Conservation (phyloP, 805 yeast species). For the Priceomyces haplophilus region DNA sequence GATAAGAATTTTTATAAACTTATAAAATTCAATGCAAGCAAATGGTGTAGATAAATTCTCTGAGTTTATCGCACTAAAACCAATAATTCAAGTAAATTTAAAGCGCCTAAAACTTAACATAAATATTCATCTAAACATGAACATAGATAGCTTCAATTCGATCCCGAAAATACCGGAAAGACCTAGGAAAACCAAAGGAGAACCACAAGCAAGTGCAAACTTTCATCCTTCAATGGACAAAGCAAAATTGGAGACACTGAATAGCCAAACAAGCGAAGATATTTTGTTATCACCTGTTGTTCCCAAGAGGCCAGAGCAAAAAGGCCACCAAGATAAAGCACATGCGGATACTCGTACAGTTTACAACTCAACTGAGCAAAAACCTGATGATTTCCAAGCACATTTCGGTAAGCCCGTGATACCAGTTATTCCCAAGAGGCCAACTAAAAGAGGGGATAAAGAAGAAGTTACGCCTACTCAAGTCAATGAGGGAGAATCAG, state of each 20-base stretch:
- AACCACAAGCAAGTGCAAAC: not conserved
- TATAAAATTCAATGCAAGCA: not conserved
- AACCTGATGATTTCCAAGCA: not conserved
- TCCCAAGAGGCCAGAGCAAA: slow-evolving; percentile 15
- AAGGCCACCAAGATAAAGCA: slow-evolving; percentile 1
- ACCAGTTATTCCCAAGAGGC: slow-evolving; percentile 11
- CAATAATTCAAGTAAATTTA: not conserved
- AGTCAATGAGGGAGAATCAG: not conserved
- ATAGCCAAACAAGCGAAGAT: not conserved
- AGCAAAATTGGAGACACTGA: not conserved
- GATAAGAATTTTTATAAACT: not conserved
- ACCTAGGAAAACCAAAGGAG: slow-evolving; percentile 7
- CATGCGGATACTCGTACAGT: too few relatives aligned
- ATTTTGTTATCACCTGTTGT: slow-evolving; percentile 8
- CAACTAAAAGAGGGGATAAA: slow-evolving; percentile 1
- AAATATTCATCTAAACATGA: not conserved
- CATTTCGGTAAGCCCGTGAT: not conserved
- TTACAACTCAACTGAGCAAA: too few relatives aligned
- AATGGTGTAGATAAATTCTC: not conserved
- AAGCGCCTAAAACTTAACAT: not conserved
- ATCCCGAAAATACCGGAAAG: slow-evolving; percentile 12
- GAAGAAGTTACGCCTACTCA: not conserved
- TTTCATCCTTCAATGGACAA: not conserved
- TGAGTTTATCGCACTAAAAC: slow-evolving; percentile 1
- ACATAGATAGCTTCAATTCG: slow-evolving; percentile 4